Evolutionary conservation across 352 stramenopile species (phyloP).

Genomic region (Pythium dissotocum): DNA sequence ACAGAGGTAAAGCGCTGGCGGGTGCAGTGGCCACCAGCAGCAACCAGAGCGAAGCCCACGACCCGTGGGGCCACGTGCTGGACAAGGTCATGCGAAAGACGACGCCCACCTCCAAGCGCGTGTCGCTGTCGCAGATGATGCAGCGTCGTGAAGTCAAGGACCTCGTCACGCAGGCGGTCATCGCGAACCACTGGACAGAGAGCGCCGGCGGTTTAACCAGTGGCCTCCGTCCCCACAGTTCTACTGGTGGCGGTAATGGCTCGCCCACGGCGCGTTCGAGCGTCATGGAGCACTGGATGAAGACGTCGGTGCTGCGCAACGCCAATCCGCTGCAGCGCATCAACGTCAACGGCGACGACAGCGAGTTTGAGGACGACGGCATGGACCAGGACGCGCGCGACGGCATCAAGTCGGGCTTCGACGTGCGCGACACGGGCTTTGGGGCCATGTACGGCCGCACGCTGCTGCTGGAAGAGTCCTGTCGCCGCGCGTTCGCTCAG

Average conservation of each 20-base stretch:
- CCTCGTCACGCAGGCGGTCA: conserved; percentile 54
- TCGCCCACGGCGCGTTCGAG: conserved; percentile 30
- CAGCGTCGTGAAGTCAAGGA: conserved; percentile 60
- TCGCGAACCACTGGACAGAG: conserved; percentile 27
- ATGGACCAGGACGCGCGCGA: conserved; percentile 7
- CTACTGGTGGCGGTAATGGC: not conserved
- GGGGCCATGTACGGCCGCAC: conserved; percentile 55
- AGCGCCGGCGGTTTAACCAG: not conserved
- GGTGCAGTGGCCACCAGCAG: not conserved
- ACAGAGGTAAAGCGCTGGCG: not conserved
- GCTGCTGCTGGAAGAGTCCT: conserved; percentile 72
- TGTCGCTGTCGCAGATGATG: conserved; percentile 53
- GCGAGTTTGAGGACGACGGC: conserved; percentile 29
- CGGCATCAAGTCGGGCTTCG: conserved; percentile 46
- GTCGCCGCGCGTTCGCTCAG: conserved; percentile 51
- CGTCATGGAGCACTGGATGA: conserved; percentile 67
- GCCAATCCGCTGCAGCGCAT: conserved; percentile 17
- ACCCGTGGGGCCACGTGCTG: conserved; percentile 21
- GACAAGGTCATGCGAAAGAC: conserved; percentile 20
- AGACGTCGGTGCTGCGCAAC: conserved; percentile 41
- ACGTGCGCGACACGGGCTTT: conserved; percentile 33
- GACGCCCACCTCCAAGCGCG: conserved; percentile 7
- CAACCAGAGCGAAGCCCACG: conserved; percentile 8
- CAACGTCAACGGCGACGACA: conserved; percentile 12
- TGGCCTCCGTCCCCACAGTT: conserved; percentile 7